These are phyloP conservation scores for Plasmopara viticola DNA, from an alignment of 352 stramenopile genomes.

Conservation along the genomic window DNA sequence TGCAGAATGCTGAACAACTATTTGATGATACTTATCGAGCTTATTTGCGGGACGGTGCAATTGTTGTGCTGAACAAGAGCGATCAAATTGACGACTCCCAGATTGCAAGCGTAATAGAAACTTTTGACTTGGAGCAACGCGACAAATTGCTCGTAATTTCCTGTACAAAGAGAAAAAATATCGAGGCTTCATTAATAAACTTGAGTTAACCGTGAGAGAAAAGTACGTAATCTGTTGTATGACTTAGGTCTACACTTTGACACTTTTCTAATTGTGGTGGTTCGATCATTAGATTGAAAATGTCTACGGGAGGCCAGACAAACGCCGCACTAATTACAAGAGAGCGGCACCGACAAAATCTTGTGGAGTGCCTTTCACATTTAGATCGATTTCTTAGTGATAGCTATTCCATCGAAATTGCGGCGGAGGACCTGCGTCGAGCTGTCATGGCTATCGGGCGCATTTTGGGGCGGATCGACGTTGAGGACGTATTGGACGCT, in stretches of 20 bases:
- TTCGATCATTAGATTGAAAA: conserved; percentile 21
- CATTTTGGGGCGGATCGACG: conserved; percentile 94
- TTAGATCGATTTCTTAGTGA: conserved; percentile 82
- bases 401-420: conserved; percentile 87
- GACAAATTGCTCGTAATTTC: conserved; percentile 54
- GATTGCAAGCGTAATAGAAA: conserved; percentile 9
- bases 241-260: not conserved
- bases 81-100: conserved; percentile 32
- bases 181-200: conserved; percentile 58
- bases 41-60: conserved; percentile 36
- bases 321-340: conserved; percentile 90
- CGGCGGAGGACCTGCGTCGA: conserved; percentile 93
- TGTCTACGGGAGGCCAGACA: conserved; percentile 26
- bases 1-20: conserved; percentile 36
- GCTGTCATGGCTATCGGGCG: conserved; percentile 91
- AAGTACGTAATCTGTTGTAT: conserved; percentile 27
- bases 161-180: conserved; percentile 43
- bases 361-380: conserved; percentile 75
- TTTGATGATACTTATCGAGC: conserved; percentile 40
- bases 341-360: conserved; percentile 88
- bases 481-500: conserved; percentile 96
- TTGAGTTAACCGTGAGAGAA: conserved; percentile 48
- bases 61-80: conserved; percentile 79
- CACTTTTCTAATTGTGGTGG: not conserved
- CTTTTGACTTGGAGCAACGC: conserved; percentile 18